phyloP scores from a whole-genome alignment of 176 grass and related monocot species.

The Raddia guianensis region DNA sequence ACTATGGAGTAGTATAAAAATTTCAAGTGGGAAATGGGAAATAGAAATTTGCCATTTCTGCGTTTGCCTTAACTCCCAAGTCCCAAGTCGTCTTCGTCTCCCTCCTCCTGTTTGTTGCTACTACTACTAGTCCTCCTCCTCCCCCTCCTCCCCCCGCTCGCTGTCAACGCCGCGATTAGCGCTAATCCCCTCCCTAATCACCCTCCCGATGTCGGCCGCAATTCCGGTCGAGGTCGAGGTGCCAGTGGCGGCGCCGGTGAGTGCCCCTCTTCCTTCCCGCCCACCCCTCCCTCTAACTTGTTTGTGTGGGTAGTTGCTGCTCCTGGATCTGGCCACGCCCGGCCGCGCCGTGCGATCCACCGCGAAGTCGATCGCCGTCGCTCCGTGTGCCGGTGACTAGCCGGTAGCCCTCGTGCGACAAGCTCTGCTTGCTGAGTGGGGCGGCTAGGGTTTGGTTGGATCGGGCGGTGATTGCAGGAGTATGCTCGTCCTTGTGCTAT shows the following conservation, averaged over 20 bases:
- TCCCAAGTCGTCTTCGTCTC: no score
- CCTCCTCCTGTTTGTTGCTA: neutral
- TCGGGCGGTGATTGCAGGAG: neutral
- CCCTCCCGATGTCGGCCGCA: conserved; percentile 23
- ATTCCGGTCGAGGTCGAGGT: conserved; percentile 35
- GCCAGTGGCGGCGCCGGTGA: conserved; percentile 42
- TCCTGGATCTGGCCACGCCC: conserved; percentile 41
- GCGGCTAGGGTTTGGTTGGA: conserved; percentile 33
- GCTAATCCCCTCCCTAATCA: conserved; percentile 16
- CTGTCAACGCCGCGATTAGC: neutral
- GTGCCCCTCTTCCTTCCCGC: neutral
- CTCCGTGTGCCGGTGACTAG: neutral
- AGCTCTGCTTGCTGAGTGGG: neutral
- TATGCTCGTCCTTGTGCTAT: neutral
- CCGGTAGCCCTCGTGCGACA: neutral
- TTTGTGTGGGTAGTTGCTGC: neutral
- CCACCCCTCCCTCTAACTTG: neutral
- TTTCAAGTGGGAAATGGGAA: no score
- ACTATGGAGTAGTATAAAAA: no score
- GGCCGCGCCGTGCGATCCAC: neutral
- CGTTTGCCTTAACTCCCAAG: conserved; percentile 9
- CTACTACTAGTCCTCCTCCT: neutral
- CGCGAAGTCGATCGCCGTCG: no score
- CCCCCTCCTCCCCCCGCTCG: neutral
- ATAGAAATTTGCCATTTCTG: no score